phyloP scores from a whole-genome alignment of 768 basidiomycete species.

The Phaeotremella skinneri region DNA sequence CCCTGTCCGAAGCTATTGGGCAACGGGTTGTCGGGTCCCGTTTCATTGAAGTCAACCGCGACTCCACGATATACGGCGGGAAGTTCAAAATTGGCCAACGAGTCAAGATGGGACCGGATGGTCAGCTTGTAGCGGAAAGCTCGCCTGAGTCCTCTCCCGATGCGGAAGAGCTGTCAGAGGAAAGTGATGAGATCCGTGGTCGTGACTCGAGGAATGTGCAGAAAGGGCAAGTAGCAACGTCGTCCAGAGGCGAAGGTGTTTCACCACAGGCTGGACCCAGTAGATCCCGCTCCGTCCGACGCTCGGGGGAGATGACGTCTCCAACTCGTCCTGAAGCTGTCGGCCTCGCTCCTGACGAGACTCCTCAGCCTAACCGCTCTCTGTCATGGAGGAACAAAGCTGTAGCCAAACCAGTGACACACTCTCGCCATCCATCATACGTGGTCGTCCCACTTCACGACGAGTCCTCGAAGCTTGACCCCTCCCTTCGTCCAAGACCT shows the following conservation, averaged over 20 bases:
- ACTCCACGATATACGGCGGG: slow-evolving; percentile 52
- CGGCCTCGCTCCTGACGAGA: background rate
- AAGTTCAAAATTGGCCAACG: slow-evolving; percentile 59
- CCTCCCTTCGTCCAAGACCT: slow-evolving; percentile 72
- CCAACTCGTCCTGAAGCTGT: background rate
- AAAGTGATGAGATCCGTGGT: background rate
- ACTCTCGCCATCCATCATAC: background rate
- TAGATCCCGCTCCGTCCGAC: background rate
- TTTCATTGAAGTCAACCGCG: slow-evolving; percentile 69
- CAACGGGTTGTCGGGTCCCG: slow-evolving; percentile 66
- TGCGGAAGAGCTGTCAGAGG: slow-evolving; percentile 1
- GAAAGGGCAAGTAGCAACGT: slow-evolving; percentile 1
- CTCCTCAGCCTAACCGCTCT: background rate
- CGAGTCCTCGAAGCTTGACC: slow-evolving; percentile 46
- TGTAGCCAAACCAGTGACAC: background rate
- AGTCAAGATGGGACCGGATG: slow-evolving; percentile 59
- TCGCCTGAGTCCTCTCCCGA: slow-evolving; percentile 43
- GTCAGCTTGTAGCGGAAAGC: slow-evolving; percentile 53
- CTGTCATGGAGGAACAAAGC: background rate
- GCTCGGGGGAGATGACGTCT: background rate
- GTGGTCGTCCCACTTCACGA: background rate
- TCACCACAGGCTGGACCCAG: background rate
- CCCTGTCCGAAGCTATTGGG: slow-evolving; percentile 61
- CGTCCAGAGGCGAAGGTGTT: background rate
- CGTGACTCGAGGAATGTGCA: background rate